Conservation (phyloP, 2,329 filamentous ascomycete species). For the Pezicula rhizophila region DNA sequence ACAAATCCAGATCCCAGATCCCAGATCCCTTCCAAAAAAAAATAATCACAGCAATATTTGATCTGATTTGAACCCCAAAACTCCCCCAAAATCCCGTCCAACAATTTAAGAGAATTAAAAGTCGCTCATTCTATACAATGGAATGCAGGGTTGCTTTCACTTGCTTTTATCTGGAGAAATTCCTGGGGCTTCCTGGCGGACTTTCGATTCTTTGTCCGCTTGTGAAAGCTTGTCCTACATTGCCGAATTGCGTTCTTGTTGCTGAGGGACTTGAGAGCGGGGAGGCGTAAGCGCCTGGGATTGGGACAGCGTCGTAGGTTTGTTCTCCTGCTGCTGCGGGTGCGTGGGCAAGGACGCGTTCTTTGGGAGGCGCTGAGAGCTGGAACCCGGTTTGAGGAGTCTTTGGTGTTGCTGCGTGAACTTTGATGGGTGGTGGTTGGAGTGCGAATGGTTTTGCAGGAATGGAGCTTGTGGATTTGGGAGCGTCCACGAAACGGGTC, state of each 20-base stretch:
- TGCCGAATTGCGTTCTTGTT: slow-evolving; percentile 26
- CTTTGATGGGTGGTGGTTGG: slow-evolving; percentile 74
- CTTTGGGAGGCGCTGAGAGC: slow-evolving; percentile 21
- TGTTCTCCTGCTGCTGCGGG: slow-evolving; percentile 72
- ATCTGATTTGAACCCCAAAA: too few relatives aligned
- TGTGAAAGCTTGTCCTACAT: slow-evolving; percentile 25
- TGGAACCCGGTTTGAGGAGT: slow-evolving; percentile 57
- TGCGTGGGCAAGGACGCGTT: slow-evolving; percentile 53
- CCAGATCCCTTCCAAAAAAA: too few relatives aligned
- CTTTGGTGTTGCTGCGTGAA: slow-evolving; percentile 72
- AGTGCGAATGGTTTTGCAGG: slow-evolving; percentile 69
- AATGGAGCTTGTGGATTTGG: slow-evolving; percentile 52
- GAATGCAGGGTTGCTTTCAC: too few relatives aligned
- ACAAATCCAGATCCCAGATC: too few relatives aligned
- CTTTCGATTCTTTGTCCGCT: slow-evolving; percentile 24
- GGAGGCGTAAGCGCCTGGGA: slow-evolving; percentile 73
- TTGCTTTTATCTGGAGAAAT: slow-evolving; percentile 14
- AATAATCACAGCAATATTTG: too few relatives aligned
- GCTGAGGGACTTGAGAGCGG: slow-evolving; percentile 46
- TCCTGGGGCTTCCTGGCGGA: slow-evolving; percentile 24
- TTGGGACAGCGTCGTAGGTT: slow-evolving; percentile 79
- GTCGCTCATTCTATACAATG: too few relatives aligned
- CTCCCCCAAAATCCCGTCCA: too few relatives aligned
- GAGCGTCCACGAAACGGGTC: slow-evolving; percentile 51
- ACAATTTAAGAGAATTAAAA: too few relatives aligned